Base-by-base conservation (phyloP, 2,329 filamentous ascomycete species). In the Cladophialophora yegresii region DNA sequence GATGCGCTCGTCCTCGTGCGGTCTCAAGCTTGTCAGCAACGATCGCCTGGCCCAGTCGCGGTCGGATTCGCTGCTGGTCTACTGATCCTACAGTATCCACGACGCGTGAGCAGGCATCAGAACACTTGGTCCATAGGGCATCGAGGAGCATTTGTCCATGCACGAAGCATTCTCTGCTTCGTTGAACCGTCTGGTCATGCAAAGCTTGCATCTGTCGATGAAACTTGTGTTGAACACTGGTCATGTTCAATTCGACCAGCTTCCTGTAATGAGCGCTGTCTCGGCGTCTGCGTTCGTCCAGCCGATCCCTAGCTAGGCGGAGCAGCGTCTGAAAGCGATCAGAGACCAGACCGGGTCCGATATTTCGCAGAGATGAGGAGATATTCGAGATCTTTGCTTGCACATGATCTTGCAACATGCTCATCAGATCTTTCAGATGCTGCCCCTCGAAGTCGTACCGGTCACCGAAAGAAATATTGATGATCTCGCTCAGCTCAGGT, bases 391-490 rank as follows among this genome's bases (percentile, higher is more conserved):
- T 26, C 28, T 20, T 53, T 4, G 43, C 40, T 12, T 54, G 69
- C 8, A 80, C 59, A 50, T 78, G 73, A 2, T 73, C 72, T 13
- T 76, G 76, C 23, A 79, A 67, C 8, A 62, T 65, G 3, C 74
- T 73, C 1, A 77, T 77, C 26, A 76, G 77, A 55, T 73, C 74
- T 65, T 79, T 81, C 80, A 81, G 82, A 33, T 28, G 13, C 75
- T 78, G 22, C 73, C 74, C 64, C 79, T 75, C 67, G 80, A 82
- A 63, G 81, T 69, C 79, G 79, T 83, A 4, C 79, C 79, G 2
- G 75, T 78, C 32, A 77, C 79, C 68, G 80, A 79, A 66, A 79
- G 60, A 61, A 77, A 54, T 79, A 66, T n/a, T 75, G 69, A 64
- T 66, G 67, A 9, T 75, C 53, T 76, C 75, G 66, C 77, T 75